Percentiles rank a stretch among this genome's conserved stretches.
Conservation (phyloP, 768 basidiomycete species). For the Termitomyces sp. region DNA sequence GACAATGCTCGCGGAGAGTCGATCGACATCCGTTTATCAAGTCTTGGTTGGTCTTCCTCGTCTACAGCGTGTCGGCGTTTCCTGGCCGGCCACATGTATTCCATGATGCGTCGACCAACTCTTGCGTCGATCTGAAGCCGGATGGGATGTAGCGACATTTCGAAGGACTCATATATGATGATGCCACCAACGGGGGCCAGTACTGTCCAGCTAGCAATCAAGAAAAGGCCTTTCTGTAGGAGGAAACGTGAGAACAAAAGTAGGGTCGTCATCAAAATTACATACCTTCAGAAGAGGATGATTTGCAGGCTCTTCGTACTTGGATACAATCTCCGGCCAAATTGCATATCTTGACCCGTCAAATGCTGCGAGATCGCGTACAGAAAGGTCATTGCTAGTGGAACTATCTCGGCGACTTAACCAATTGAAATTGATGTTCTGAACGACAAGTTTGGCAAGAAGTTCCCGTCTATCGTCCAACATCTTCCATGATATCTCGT, state of each 20-base stretch:
- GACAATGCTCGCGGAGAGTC: conserved; percentile 42
- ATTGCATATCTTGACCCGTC: conserved; percentile 78
- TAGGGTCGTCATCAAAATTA: not conserved
- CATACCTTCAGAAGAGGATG: conserved; percentile 70
- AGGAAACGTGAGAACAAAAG: not conserved
- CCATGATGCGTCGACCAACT: conserved; percentile 76
- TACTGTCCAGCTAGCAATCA: conserved; percentile 73
- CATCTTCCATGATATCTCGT: conserved; percentile 92
- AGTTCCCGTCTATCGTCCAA: conserved; percentile 65
- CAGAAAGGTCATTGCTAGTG: conserved; percentile 66
- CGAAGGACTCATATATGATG: conserved; percentile 78
- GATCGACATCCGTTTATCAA: conserved; percentile 34
- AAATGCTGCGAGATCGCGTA: conserved; percentile 78
- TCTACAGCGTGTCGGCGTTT: conserved; percentile 29
- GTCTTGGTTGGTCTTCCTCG: conserved; percentile 6
- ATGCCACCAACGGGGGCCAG: conserved; percentile 94
- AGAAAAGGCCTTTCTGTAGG: conserved; percentile 62
- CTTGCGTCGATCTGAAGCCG: conserved; percentile 81
- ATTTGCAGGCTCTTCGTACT: conserved; percentile 62
- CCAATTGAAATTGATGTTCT: conserved; percentile 76
- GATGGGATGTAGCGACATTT: conserved; percentile 79
- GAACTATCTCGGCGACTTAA: conserved; percentile 85
- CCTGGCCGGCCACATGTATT: conserved; percentile 80
- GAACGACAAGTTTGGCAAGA: conserved; percentile 81
- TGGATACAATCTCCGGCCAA: conserved; percentile 86